These are phyloP conservation scores for Pseudocohnilembus persalinus DNA, from an alignment of 169 alveolate species.

Conservation along the genomic window DNA sequence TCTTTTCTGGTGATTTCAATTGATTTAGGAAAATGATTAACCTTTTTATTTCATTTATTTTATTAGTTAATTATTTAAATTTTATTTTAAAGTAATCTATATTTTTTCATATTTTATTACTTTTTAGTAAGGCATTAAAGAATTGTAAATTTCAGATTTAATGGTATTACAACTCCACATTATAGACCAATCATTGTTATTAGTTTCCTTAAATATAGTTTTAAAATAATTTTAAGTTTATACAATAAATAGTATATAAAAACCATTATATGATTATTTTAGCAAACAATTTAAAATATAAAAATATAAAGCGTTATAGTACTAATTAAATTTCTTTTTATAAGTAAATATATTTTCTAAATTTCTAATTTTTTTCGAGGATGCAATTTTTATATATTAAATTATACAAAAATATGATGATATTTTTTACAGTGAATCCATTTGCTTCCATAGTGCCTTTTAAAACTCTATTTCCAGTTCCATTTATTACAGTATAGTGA, in stretches of 20 bases:
- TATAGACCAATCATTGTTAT: conserved; percentile 55
- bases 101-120: not conserved
- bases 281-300: not conserved
- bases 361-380: too few relatives aligned
- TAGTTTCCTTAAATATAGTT: conserved; percentile 18
- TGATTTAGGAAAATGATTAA: conserved; percentile 78
- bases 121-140: conserved; percentile 54
- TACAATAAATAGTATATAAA: too few relatives aligned
- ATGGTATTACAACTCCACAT: conserved; percentile 61
- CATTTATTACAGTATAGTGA: conserved; percentile 44
- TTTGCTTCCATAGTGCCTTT: conserved; percentile 71
- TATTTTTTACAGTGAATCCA: conserved; percentile 61
- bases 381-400: conserved; percentile 2
- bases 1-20: conserved; percentile 83
- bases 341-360: too few relatives aligned
- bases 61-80: not conserved
- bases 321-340: too few relatives aligned
- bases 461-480: conserved; percentile 54
- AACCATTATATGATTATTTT: not conserved
- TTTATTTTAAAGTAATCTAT: not conserved
- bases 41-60: conserved; percentile 26
- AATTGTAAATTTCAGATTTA: conserved; percentile 49
- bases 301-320: not conserved
- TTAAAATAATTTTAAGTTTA: too few relatives aligned
- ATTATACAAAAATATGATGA: not conserved